Base-by-base conservation (phyloP, 148 eudicot species). In the Cornus suecica region DNA sequence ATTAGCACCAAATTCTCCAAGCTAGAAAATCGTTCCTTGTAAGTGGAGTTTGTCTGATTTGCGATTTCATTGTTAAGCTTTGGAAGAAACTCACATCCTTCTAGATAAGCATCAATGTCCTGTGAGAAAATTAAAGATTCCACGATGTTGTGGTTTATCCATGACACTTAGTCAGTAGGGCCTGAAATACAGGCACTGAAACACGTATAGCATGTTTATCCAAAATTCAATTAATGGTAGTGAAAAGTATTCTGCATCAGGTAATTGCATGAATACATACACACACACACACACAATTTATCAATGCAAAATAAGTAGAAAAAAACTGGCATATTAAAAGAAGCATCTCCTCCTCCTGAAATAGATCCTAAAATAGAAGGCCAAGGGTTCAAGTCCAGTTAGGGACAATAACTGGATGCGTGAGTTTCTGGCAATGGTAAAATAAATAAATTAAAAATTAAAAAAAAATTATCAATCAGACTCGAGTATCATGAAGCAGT, bases 61-160 rank as follows among this genome's bases (percentile, higher is more conserved):
- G 70, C 75, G 20, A 71, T 31, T 71, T 89, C 92, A 56, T 89
- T 89, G 68, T 89, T 89, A 41, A 89, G 85, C 22, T 77, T 68
- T 2, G 92, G 88, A 15, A 89, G 90, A 71, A 83, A 89, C 74
- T 29, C 83, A 75, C 87, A 84, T 68, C 85, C 87, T 79, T 78
- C 24, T 9, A 81, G 9, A 41, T 89, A 89, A 10, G 0, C 74
- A 48, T 71, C 65, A n/a, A 70, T 23, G 72, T 89, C 86, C 88
- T 83, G 77, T 13, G 20, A 48, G 20, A 48, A 48, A 58, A 58
- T 66, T 13, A 54, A 24, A n/a, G 13, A 2, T 48, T 48, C 13
- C 18, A 48, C 18, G 54, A 13, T 48, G 54, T 13, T 2, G 20
- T 28, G 31, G 74, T 52, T 24, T 32, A 52, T 73, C 27, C 14